Evolutionary conservation across 176 grass and related monocot genomes (phyloP).

Genomic region (Cymbopogon citratus): DNA sequence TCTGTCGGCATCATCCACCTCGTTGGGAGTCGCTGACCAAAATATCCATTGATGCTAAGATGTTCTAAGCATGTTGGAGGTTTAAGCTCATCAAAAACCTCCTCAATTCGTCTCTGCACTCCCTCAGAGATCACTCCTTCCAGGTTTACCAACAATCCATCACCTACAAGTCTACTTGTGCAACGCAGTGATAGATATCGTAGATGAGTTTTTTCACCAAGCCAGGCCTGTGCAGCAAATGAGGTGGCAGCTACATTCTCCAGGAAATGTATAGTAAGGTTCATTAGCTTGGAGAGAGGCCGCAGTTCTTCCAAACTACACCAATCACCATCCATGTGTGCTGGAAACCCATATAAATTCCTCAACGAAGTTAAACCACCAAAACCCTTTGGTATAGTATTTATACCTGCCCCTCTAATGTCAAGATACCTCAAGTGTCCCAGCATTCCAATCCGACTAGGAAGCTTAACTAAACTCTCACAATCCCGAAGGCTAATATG

Average conservation of each 20-base stretch:
- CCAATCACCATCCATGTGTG: no score
- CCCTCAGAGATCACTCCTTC: not conserved
- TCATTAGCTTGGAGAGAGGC: not conserved
- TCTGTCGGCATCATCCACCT: not conserved
- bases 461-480: no score
- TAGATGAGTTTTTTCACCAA: not conserved
- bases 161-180: not conserved
- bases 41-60: not conserved
- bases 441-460: no score
- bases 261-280: not conserved
- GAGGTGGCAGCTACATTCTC: not conserved
- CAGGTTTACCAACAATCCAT: not conserved
- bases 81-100: slow-evolving; percentile 16
- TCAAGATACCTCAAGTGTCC: no score
- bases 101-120: not conserved
- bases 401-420: no score
- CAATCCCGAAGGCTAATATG: no score
- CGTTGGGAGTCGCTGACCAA: slow-evolving; percentile 5
- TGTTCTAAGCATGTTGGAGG: not conserved
- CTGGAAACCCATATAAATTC: no score
- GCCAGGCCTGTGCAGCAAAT: not conserved
- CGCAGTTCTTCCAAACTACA: no score
- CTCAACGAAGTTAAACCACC: no score
- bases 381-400: no score
- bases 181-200: not conserved